Base-by-base conservation (phyloP, 2,329 filamentous ascomycete genomes). In the Diaporthe australafricana region DNA sequence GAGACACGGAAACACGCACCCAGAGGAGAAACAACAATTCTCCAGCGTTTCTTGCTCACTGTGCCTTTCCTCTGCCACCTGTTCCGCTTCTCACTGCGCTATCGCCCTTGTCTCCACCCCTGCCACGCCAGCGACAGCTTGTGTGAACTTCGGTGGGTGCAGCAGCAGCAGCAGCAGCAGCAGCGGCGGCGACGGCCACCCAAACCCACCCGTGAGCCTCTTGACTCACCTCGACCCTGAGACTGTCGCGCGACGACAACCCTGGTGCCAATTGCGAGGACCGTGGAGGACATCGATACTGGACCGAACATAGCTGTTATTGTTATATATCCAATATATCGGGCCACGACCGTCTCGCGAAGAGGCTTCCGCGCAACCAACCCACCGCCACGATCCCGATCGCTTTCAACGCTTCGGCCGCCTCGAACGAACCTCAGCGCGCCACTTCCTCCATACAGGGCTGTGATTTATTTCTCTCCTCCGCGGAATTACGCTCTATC, bases 71-170 rank as follows among this genome's bases (percentile, higher is more conserved):
- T 20, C 32, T 32, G 32, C 57, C 40, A 38, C 30, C 45, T 32
- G 40, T 25, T 35, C 30, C 52, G 42, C 40, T 56, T 68, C 53
- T 48, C 38, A 45, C 52, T 42, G 4, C 38, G 22, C 63, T 53
- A 27, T 56, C 66, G 52, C 66, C 42, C 42, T n/a, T 14, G 50
- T 17, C 52, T 35, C 50, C 35, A 60, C 53, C 55, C 66, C 66
- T 57, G 52, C 53, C 52, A 69, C 66, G 53, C 66, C 66, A 25
- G 30, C 30, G 66, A 60, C 66, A 57, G 47, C 66, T 60, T 57
- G 42, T 25, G 42, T 48, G 42, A 69, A 56, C 47, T 40, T n/a
- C n/a, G n/a, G n/a, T n/a, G n/a, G n/a, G n/a, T n/a, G n/a, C n/a
- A n/a, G n/a, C n/a, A n/a, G n/a, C n/a, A n/a, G n/a, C 25, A 47